phyloP scores from a whole-genome alignment of 495 filamentous ascomycete species.

The Hypoxylon subgilvum region DNA sequence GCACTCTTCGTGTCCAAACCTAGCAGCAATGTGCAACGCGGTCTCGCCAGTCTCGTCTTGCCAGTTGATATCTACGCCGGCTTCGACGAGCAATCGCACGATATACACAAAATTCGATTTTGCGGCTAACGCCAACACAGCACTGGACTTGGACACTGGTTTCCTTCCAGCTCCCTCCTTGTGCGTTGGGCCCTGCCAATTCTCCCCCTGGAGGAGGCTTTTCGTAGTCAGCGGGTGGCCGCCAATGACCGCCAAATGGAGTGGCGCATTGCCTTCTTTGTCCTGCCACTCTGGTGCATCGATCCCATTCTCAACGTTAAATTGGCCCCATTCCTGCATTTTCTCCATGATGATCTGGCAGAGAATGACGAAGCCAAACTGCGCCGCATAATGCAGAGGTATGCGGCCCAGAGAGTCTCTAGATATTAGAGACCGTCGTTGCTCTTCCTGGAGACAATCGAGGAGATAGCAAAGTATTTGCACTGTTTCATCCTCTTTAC shows the following conservation, averaged over 20 bases:
- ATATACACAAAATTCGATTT: constrained; percentile 83
- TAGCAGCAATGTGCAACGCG: constrained; percentile 88
- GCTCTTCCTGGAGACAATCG: constrained; percentile 68
- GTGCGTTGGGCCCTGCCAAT: constrained; percentile 65
- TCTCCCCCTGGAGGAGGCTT: constrained; percentile 78
- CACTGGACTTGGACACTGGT: constrained; percentile 80
- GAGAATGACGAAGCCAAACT: constrained; percentile 88
- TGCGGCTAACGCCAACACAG: constrained; percentile 84
- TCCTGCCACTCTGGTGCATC: constrained; percentile 89
- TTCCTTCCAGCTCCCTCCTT: constrained; percentile 68
- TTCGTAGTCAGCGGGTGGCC: constrained; percentile 87
- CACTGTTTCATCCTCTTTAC: constrained; percentile 74
- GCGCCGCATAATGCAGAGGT: constrained; percentile 92
- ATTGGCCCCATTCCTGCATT: constrained; percentile 87
- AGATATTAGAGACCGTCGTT: constrained; percentile 69
- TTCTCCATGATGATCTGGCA: constrained; percentile 86
- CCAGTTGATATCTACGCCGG: constrained; percentile 92
- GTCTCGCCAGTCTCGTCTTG: constrained; percentile 93
- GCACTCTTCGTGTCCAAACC: constrained; percentile 83
- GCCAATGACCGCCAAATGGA: constrained; percentile 90
- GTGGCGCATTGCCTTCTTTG: constrained; percentile 84
- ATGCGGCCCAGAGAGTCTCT: constrained; percentile 82
- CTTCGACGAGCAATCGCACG: constrained; percentile 84
- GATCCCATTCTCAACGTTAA: constrained; percentile 81
- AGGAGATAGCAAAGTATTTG: constrained; percentile 76